A percentile compares a stretch with the other conserved stretches of the same genome.
Conservation (phyloP, 2,329 filamentous ascomycete genomes). For the Cercospora nicotianae region DNA sequence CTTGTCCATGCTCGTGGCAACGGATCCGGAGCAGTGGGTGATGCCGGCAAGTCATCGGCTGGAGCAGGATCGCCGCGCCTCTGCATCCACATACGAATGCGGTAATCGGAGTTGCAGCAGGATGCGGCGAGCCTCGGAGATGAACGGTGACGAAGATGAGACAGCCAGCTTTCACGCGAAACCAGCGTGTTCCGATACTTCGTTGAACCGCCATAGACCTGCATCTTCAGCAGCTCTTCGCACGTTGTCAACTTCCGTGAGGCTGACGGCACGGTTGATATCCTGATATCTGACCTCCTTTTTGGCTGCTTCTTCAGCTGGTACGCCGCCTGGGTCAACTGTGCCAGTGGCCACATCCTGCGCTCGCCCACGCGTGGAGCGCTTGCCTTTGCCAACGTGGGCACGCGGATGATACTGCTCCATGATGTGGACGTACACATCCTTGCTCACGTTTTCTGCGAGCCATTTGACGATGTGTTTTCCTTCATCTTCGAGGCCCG, state of each 20-base stretch:
- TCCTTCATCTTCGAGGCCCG: conserved; percentile 72
- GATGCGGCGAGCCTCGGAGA: conserved; percentile 6
- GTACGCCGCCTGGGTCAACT: conserved; percentile 35
- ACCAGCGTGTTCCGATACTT: conserved; percentile 58
- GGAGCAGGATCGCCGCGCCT: conserved; percentile 8
- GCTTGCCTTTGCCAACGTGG: conserved; percentile 71
- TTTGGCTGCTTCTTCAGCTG: conserved; percentile 32
- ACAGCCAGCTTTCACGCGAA: conserved; percentile 48
- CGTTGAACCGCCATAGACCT: conserved; percentile 77
- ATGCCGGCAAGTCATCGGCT: conserved; percentile 10
- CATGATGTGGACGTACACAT: conserved; percentile 84
- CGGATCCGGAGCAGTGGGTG: neutral
- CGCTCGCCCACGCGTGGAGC: conserved; percentile 32
- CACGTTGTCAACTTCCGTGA: conserved; percentile 66
- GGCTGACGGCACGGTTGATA: conserved; percentile 70
- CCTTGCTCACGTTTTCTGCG: conserved; percentile 68
- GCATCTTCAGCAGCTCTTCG: conserved; percentile 66
- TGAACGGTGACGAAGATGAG: conserved; percentile 2
- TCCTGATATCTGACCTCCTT: conserved; percentile 67
- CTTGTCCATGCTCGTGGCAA: neutral
- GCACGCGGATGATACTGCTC: conserved; percentile 82
- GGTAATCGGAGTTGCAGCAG: neutral
- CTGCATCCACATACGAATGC: conserved; percentile 10
- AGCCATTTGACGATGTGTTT: conserved; percentile 74
- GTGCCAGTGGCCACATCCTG: conserved; percentile 33